A percentile compares a stretch with the other conserved stretches of the same genome.
Conservation (phyloP, 768 basidiomycete genomes). For the Neoboletus brunneissimus region DNA sequence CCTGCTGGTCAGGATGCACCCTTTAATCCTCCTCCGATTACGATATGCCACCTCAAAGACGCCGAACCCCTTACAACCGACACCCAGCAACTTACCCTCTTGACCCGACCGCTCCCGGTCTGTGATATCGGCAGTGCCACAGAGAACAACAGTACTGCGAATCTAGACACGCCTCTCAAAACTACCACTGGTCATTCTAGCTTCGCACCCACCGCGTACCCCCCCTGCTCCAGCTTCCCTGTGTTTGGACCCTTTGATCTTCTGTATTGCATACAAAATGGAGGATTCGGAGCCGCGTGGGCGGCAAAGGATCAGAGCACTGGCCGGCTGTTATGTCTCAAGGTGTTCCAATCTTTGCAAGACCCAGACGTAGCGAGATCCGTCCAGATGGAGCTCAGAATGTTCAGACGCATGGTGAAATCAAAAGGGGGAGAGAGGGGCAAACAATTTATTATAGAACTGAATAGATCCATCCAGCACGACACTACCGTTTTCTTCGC, state of each 20-base stretch:
- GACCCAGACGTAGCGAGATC: conserved; percentile 10
- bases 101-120: background rate
- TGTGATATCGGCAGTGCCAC: background rate
- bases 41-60: background rate
- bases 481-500: conserved; percentile 31
- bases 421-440: conserved; percentile 20
- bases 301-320: conserved; percentile 25
- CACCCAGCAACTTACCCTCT: background rate
- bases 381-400: conserved; percentile 33
- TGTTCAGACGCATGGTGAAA: conserved; percentile 35
- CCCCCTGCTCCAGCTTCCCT: conserved; percentile 16
- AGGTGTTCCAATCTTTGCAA: conserved; percentile 27
- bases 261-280: conserved; percentile 13
- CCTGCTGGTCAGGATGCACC: background rate
- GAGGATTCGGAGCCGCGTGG: conserved; percentile 21
- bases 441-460: conserved; percentile 37
- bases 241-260: conserved; percentile 28
- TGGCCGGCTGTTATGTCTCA: conserved; percentile 39
- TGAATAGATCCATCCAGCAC: conserved; percentile 38
- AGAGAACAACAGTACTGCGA: background rate
- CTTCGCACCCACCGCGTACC: background rate
- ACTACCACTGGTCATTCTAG: background rate
- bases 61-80: background rate
- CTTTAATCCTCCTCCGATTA: background rate
- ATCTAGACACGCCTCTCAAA: background rate